A percentile compares a stretch with the other conserved stretches of the same genome.
These are phyloP conservation scores for Saccharomyces hybrid DNA, from an alignment of 1,139 yeast genomes.

Conservation along the genomic window DNA sequence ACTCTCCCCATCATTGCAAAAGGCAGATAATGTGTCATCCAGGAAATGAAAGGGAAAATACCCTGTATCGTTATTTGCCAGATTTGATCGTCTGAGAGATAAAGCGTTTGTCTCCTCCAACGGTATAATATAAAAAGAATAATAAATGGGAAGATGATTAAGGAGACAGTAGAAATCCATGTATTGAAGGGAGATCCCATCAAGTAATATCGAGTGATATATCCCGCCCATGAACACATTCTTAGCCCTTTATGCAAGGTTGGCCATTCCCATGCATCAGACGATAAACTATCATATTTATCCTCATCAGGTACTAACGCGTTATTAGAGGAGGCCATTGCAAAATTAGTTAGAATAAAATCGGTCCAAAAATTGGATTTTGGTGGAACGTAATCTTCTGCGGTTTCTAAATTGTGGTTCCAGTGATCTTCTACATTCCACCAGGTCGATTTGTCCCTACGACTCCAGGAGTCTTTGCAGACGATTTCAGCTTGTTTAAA, in stretches of 20 bases:
- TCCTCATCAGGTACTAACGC: slow-evolving; percentile 70
- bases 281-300: slow-evolving; percentile 55
- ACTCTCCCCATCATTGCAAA: slow-evolving; percentile 76
- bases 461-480: slow-evolving; percentile 47
- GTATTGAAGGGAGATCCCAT: slow-evolving; percentile 63
- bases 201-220: slow-evolving; percentile 45
- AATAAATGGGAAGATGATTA: slow-evolving; percentile 32
- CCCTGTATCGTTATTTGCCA: slow-evolving; percentile 45
- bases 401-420: slow-evolving; percentile 39
- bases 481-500: slow-evolving; percentile 75
- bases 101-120: slow-evolving; percentile 55
- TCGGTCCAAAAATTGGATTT: slow-evolving; percentile 64
- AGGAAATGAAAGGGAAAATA: slow-evolving; percentile 56
- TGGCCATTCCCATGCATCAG: slow-evolving; percentile 84
- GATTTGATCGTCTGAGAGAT: slow-evolving; percentile 24
- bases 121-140: slow-evolving; percentile 39
- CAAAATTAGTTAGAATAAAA: slow-evolving; percentile 59
- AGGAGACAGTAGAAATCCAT: slow-evolving; percentile 45
- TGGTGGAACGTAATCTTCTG: slow-evolving; percentile 50
- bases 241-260: slow-evolving; percentile 53
- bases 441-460: slow-evolving; percentile 62
- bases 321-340: slow-evolving; percentile 74
- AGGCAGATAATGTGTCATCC: slow-evolving; percentile 66
- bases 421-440: slow-evolving; percentile 73
- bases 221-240: slow-evolving; percentile 58